A percentile compares a stretch with the other conserved stretches of the same genome.
Conservation (phyloP, 2,329 filamentous ascomycete genomes). For the Alternaria alternata region DNA sequence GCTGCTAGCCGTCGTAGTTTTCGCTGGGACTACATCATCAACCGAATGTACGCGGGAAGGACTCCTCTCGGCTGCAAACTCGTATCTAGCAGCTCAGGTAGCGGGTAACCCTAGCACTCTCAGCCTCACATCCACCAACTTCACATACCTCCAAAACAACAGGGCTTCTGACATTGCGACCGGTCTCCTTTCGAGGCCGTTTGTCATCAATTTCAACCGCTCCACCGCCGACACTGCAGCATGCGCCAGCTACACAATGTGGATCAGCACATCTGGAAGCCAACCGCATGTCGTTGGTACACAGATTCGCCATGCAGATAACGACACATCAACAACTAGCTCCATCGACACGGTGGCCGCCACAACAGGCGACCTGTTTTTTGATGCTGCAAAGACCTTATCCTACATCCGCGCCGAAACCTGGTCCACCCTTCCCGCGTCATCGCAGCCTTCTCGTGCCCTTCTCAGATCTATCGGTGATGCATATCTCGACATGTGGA, state of each 20-base stretch:
- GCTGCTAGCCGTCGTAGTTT: not conserved
- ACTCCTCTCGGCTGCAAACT: conserved; percentile 34
- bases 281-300: conserved; percentile 41
- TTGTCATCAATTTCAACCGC: conserved; percentile 36
- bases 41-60: conserved; percentile 38
- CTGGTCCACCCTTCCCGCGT: conserved; percentile 31
- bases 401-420: conserved; percentile 38
- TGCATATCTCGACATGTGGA: conserved; percentile 46
- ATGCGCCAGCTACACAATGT: conserved; percentile 43
- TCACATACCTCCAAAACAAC: conserved; percentile 44
- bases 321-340: conserved; percentile 32
- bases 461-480: conserved; percentile 38
- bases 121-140: conserved; percentile 31
- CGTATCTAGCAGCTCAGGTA: conserved; percentile 36
- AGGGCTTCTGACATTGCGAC: conserved; percentile 34
- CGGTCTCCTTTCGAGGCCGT: conserved; percentile 27
- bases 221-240: conserved; percentile 35
- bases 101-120: conserved; percentile 27
- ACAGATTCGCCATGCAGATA: conserved; percentile 34
- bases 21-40: conserved; percentile 3
- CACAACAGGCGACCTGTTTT: conserved; percentile 42
- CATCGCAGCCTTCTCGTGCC: conserved; percentile 33
- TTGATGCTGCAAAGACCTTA: conserved; percentile 38
- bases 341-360: conserved; percentile 41
- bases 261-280: conserved; percentile 31